Base-by-base conservation (phyloP, 2,329 filamentous ascomycete species). In the Cladosporium phlei region DNA sequence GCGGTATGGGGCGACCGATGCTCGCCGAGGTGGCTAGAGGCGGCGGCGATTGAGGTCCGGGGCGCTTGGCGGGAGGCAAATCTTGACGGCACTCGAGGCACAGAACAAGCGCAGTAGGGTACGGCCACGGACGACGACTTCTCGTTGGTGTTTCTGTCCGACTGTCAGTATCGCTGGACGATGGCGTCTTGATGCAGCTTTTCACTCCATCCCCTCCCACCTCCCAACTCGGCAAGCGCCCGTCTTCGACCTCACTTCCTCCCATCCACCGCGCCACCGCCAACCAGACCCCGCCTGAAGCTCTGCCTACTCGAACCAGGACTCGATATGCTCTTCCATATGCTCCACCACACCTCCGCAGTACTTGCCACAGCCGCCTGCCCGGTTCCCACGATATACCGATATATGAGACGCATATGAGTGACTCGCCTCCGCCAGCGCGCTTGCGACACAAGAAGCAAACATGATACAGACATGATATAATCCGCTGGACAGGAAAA, bases 11-110 rank as follows among this genome's bases (percentile, higher is more conserved):
- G 42, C 24, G 42, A 44, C 22, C 19, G 40, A 44, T 45, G 33
- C 42, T 17, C 11, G 37, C 42, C 42, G 22, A 21, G 28, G 42
- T 45, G 42, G 42, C 42, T 37, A 45, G 42, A 34, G 29, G 42
- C 42, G 42, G 32, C 42, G 30, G 32, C 24, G 39, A 29, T 33
- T 43, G 39, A 40, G 38, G 38, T 30, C 38, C 39, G 30, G 25
- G 17, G n/a, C 21, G 30, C 40, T 44, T 44, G 40, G 40, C 40
- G 40, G 40, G 39, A 44, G 40, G 40, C 40, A 44, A 44, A 44
- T 44, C 40, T 35, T 44, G 22, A 22, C 16, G 20, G 37, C 37
- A n/a, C n/a, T n/a, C n/a, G n/a, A n/a, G 27, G 37, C 37, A n/a
- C 5, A 39, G 37, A 20, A 27, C 24, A 16, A 29, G 37, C 37